Evolutionary conservation across 202 grass and related monocot species (phyloP).

Genomic region (Dendrocalamus latiflorus): DNA sequence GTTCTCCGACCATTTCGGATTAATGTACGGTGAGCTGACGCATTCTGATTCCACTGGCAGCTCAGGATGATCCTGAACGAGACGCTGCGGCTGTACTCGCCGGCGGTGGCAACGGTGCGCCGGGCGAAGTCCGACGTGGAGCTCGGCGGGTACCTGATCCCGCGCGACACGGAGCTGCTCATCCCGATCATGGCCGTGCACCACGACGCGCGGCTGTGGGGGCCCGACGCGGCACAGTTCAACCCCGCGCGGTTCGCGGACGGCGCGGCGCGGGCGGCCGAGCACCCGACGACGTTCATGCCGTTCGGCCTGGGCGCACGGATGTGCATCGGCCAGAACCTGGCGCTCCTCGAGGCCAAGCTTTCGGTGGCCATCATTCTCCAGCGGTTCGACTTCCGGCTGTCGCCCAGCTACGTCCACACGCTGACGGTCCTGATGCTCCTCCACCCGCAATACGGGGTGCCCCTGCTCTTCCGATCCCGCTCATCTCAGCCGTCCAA

Average conservation of each 20-base stretch:
- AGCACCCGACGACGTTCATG: slow-evolving; percentile 79
- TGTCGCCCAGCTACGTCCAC: slow-evolving; percentile 84
- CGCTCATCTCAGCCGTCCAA: slow-evolving; percentile 30
- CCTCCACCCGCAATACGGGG: slow-evolving; percentile 93
- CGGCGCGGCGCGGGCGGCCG: slow-evolving; percentile 56
- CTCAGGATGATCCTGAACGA: slow-evolving; percentile 91
- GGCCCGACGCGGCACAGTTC: slow-evolving; percentile 78
- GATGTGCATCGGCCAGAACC: slow-evolving; percentile 98
- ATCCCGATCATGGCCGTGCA: slow-evolving; percentile 99
- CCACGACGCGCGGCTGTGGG: slow-evolving; percentile 84
- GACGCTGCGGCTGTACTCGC: slow-evolving; percentile 92
- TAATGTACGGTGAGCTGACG: slow-evolving; percentile 12
- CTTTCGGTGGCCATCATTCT: slow-evolving; percentile 83
- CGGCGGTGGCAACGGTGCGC: slow-evolving; percentile 87
- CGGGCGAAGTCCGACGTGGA: slow-evolving; percentile 76
- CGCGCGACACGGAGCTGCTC: slow-evolving; percentile 77
- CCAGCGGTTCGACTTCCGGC: slow-evolving; percentile 76
- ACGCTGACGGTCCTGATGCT: slow-evolving; percentile 96
- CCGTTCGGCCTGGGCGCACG: slow-evolving; percentile 88
- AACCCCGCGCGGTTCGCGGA: slow-evolving; percentile 71
- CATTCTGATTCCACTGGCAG: slow-evolving; percentile 30
- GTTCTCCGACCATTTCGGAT: background rate
- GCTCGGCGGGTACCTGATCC: slow-evolving; percentile 74
- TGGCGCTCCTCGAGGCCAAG: slow-evolving; percentile 89
- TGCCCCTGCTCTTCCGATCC: slow-evolving; percentile 69